Conservation (phyloP, 129 eudicot genomes). For the Chrysanthemum makinoi region DNA sequence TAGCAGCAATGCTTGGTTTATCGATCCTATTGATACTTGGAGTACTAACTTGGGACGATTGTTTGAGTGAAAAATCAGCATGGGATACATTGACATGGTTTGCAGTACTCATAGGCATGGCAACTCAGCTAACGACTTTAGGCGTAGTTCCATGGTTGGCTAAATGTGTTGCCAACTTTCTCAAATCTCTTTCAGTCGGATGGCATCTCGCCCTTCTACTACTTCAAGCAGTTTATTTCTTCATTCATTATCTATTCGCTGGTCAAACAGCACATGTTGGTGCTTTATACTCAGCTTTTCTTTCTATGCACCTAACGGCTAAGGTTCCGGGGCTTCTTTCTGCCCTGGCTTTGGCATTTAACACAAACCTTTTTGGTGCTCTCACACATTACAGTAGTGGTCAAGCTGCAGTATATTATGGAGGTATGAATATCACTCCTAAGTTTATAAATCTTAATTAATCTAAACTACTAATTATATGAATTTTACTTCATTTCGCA, state of each 20-base stretch:
- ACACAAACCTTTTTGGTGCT: conserved; percentile 84
- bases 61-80: conserved; percentile 76
- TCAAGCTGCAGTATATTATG: conserved; percentile 87
- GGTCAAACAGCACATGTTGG: conserved; percentile 92
- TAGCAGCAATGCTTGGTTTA: conserved; percentile 86
- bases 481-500: conserved; percentile 29
- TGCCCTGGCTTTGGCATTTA: conserved; percentile 70
- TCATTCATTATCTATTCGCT: conserved; percentile 80
- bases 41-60: conserved; percentile 80
- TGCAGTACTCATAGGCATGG: conserved; percentile 80
- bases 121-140: conserved; percentile 55
- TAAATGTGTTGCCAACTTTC: conserved; percentile 44
- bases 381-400: conserved; percentile 91
- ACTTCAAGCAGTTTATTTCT: conserved; percentile 77
- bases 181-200: conserved; percentile 51
- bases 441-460: not conserved
- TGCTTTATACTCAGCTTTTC: conserved; percentile 78
- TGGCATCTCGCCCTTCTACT: conserved; percentile 52
- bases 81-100: conserved; percentile 93
- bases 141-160: conserved; percentile 86
- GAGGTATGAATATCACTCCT: conserved; percentile 45
- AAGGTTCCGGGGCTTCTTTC: conserved; percentile 61
- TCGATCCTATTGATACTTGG: conserved; percentile 61
- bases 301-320: conserved; percentile 68
- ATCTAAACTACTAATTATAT: not conserved